Evolutionary conservation across 192 early-diverging fungal genomes (phyloP), one percentile per base, ranked within the genome.

Genomic region (Podochytrium sp.): DNA sequence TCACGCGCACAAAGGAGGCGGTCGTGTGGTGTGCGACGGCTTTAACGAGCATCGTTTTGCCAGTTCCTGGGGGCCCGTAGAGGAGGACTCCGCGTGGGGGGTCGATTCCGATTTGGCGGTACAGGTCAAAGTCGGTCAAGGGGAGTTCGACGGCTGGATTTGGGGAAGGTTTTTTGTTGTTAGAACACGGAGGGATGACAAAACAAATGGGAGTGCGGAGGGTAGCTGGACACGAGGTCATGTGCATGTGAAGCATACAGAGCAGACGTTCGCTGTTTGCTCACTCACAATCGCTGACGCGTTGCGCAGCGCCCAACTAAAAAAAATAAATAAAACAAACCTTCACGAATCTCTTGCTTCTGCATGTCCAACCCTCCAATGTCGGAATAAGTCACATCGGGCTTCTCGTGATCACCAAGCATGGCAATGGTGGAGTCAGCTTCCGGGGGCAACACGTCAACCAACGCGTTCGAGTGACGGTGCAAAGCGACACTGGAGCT

Each of bases 51-150:
- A 99, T 81, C 4, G 97, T 99, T 73, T 99, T 99, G 41, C 91
- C 89, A 76, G 66, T 35, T 39, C 65, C 97, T 1, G 95, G 96
- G 20, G 92, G 90, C 74, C 95, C 96, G 74, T 99, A 98, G 25
- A 98, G 84, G 74, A 98, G 94, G 40, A 97, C 95, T 59, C 97
- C 97, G 83, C 96, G 95, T 30, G 97, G 97, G 10, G 97, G 97
- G 71, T 94, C 94, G 73, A 99, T 98, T 58, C 97, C 97, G 92
- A 99, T 98, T 76, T 99, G 94, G 81, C 96, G 94, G 76, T 98
- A 99, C 61, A 98, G 75, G 80, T 99, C 97, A 2, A 94, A 94
- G 74, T 98, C 94, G 1, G 97, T 99, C 70, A 99, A 79, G 1
- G 97, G 97, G 62, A 99, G 85, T 80, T 98, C 97, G 14, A 99